Conservation (phyloP, 768 basidiomycete species). For the Suillus lakei region DNA sequence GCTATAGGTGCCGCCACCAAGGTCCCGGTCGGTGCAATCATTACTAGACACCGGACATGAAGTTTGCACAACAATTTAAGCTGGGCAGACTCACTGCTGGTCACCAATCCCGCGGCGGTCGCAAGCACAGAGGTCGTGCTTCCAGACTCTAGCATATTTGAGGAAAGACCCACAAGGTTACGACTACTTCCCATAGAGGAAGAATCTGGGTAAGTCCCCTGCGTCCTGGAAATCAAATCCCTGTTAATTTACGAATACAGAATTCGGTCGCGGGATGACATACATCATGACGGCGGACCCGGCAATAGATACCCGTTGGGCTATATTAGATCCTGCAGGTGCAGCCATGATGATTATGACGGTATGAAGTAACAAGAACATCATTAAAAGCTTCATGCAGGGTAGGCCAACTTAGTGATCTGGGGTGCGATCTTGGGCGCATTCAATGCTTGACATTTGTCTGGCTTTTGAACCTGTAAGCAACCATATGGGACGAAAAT, state of each 20-base stretch:
- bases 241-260: not conserved
- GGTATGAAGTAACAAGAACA: not conserved
- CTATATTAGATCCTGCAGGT: not conserved
- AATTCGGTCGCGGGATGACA: not conserved
- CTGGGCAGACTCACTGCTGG: not conserved
- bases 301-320: not conserved
- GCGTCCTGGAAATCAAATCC: not conserved
- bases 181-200: not conserved
- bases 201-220: not conserved
- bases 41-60: not conserved
- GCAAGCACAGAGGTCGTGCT: not conserved
- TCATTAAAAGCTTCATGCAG: not conserved
- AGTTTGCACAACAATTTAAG: not conserved
- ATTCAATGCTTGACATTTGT: not conserved
- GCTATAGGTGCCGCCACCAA: not conserved
- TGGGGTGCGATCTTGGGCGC: not conserved
- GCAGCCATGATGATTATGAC: not conserved
- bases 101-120: not conserved
- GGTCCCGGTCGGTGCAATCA: not conserved
- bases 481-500: too few species aligned
- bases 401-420: not conserved
- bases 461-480: not conserved
- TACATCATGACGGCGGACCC: not conserved
- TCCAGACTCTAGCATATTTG: not conserved
- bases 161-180: not conserved